Percentiles rank a stretch among this genome's conserved stretches.
Evolutionary conservation across 2,329 filamentous ascomycete species (phyloP).

Genomic region (Exophiala sp.): DNA sequence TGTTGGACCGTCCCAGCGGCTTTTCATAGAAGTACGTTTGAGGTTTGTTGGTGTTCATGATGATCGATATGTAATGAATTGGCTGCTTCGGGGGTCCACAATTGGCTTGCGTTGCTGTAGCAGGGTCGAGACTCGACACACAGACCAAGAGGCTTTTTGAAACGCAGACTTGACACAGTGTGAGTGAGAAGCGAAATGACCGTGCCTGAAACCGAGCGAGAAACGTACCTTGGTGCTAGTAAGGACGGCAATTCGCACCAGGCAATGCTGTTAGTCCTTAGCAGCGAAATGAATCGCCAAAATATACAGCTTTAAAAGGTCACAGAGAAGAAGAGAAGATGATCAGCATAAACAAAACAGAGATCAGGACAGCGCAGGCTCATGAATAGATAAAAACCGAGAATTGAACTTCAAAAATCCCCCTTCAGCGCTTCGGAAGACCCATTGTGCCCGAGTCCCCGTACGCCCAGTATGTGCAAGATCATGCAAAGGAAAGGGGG

Average conservation of each 20-base stretch:
- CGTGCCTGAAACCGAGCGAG: not conserved
- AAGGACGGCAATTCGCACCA: conserved; percentile 9
- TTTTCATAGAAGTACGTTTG: conserved; percentile 22
- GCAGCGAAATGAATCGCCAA: conserved; percentile 6
- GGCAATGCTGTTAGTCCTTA: conserved; percentile 11
- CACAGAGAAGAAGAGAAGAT: conserved; percentile 4
- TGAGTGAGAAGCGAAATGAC: conserved; percentile 18
- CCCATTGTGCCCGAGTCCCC: not conserved
- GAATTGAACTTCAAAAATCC: not conserved
- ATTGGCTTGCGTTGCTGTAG: conserved; percentile 10
- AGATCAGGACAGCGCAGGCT: conserved; percentile 8
- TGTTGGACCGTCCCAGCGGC: conserved; percentile 28
- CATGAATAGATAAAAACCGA: conserved; percentile 7
- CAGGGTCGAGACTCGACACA: conserved; percentile 12
- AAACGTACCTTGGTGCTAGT: conserved; percentile 13
- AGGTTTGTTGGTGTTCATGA: conserved; percentile 17
- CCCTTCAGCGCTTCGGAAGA: not conserved
- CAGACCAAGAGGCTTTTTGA: conserved; percentile 12
- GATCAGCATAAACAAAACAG: conserved; percentile 17
- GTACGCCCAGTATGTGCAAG: not conserved
- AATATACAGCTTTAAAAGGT: not conserved
- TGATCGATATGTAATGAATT: conserved; percentile 11
- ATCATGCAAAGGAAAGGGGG: conserved; percentile 17
- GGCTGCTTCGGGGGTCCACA: conserved; percentile 7
- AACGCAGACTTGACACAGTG: conserved; percentile 23